Base-by-base conservation (phyloP, 1,139 yeast genomes). In the Zygosaccharomyces pseudobailii region DNA sequence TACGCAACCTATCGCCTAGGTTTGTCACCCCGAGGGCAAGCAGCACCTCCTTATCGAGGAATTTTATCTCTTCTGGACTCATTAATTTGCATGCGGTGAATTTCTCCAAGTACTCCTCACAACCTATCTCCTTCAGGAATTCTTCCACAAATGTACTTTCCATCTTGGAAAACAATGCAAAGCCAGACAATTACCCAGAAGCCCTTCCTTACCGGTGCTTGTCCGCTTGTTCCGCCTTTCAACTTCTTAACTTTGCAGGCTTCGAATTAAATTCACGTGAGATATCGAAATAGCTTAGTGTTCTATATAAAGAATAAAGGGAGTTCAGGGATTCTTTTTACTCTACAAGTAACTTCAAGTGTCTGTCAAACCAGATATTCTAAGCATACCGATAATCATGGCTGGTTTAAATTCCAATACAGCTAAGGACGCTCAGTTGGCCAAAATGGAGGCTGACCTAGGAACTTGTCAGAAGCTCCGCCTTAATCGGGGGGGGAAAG, bases 1-100 rank as follows among this genome's bases (percentile, higher is more conserved):
- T 82, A 69, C 47, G 84, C 31, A 92, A 72, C 30, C 97, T 71
- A 63, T 92, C 97, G 0, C 97, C 97, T 7, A 92, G 77, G 55
- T 80, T 84, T 19, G 57, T 56, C n/a, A 92, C 69, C 0, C 96
- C 97, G 6, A 92, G 65, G 52, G 85, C 95, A 46, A 75, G 76
- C 47, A 92, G 73, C 0, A 89, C 78, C n/a, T 69, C 73, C 33
- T 78, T 73, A 59, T 88, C 96, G 42, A 89, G 66, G 39, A 55
- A 62, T 21, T 56, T 58, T 10, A 70, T 36, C 3, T 62, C 57
- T 1, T 59, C 60, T 51, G 80, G 85, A 1, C 80, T 70, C 10
- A 87, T 63, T 5, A 87, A 68, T 42, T 80, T 86, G 38, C 75
- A 67, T 20, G 55, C 72, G 0, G 82, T 74, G 52, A 88, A 63